phyloP scores from a whole-genome alignment of 768 basidiomycete genomes.

The Gyrodon lividus region DNA sequence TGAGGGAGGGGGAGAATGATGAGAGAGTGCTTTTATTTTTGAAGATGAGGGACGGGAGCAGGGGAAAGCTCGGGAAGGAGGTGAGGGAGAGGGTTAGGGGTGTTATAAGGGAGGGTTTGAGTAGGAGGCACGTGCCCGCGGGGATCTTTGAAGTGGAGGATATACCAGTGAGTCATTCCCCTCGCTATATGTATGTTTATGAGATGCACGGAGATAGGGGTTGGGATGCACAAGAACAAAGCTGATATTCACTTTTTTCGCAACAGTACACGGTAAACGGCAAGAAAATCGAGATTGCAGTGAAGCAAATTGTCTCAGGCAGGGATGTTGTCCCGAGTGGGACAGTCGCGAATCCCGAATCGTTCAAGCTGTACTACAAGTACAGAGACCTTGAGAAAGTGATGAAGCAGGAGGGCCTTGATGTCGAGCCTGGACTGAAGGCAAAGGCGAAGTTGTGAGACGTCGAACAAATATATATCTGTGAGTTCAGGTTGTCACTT shows the following conservation, averaged over 20 bases:
- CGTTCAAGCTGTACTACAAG: slow-evolving; percentile 62
- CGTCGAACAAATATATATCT: not conserved
- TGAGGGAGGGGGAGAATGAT: slow-evolving; percentile 58
- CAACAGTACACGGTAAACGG: slow-evolving; percentile 70
- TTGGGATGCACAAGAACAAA: not conserved
- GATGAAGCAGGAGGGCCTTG: slow-evolving; percentile 17
- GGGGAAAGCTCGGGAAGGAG: slow-evolving; percentile 49
- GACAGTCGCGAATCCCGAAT: slow-evolving; percentile 72
- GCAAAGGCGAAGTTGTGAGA: slow-evolving; percentile 14
- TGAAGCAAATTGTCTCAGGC: slow-evolving; percentile 77
- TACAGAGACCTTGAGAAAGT: slow-evolving; percentile 49
- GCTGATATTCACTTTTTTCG: not conserved
- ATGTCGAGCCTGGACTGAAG: not conserved
- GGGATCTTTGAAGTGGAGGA: slow-evolving; percentile 62
- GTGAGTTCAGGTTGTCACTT: not conserved
- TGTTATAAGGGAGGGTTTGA: slow-evolving; percentile 58
- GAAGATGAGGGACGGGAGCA: slow-evolving; percentile 54
- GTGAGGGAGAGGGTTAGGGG: slow-evolving; percentile 58
- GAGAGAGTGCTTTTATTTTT: slow-evolving; percentile 77
- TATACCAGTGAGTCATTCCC: slow-evolving; percentile 56
- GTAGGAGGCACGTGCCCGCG: slow-evolving; percentile 73
- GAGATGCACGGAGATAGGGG: too few species aligned
- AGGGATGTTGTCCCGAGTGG: slow-evolving; percentile 63
- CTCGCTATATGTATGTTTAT: not conserved
- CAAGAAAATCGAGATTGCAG: slow-evolving; percentile 79